Evolutionary conservation across 306 rosid genomes (phyloP), one percentile per base, ranked within the genome.

Genomic region (Pyrus bretschneideri): DNA sequence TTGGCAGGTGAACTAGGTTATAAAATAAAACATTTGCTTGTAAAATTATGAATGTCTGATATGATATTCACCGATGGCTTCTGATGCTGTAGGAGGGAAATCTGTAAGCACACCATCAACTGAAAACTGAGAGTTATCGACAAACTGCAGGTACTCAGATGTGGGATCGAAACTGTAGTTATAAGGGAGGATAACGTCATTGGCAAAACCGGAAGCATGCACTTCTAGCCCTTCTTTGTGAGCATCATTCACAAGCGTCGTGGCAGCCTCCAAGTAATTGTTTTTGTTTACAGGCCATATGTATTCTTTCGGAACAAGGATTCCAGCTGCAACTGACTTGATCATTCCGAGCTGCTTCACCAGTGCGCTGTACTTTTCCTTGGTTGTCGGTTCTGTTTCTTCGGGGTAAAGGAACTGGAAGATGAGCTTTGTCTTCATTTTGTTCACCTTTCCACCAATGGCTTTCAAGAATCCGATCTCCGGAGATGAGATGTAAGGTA

Each of bases 51-150:
- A 59, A 57, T 57, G 67, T 35, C 13, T 74, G 42, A 77, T n/a
- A 58, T 25, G 66, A 60, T 58, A 57, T 78, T 85, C 78, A 92
- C 99, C 88, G 3, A 95, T 83, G 81, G 97, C 93, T 82, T 86
- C 86, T 38, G 90, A 60, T 62, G 99, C 93, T 69, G 99, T 85
- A 15, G 81, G 29, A 74, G 93, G 78, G 86, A 89, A 96, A 80
- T 96, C 99, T 1, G 99, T 86, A 40, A 88, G 77, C 74, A 92
- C 79, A 31, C 98, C 99, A 76, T 96, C 99, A 77, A 95, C 98
- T 61, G 88, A 64, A 42, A 88, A 88, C 21, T 79, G 81, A 59
- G 87, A 82, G 6, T 77, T 83, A 79, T 91, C 96, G 11, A 91
- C 14, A 66, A 84, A 96, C 62, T 92, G 93, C 60, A 87, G 73